Conservation (phyloP, 2,329 filamentous ascomycete species). For the Exophiala phaeomuriformis region DNA sequence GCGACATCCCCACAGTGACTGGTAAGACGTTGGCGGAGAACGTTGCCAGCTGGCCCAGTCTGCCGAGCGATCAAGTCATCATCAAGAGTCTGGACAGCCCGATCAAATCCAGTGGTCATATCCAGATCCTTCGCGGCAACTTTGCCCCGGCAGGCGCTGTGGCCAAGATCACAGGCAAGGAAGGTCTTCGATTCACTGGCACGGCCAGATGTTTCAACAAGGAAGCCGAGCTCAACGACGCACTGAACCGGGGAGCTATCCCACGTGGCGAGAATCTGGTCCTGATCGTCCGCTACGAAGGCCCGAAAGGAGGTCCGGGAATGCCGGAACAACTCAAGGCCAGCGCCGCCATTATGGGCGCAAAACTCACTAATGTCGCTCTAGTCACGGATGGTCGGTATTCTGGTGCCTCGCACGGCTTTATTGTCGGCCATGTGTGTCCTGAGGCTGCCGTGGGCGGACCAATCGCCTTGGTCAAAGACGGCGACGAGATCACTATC, state of each 20-base stretch:
- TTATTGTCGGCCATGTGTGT: slow-evolving; percentile 88
- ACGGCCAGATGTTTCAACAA: slow-evolving; percentile 80
- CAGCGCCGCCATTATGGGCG: slow-evolving; percentile 85
- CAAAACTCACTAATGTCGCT: slow-evolving; percentile 76
- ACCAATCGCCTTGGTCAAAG: slow-evolving; percentile 71
- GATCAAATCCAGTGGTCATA: slow-evolving; percentile 78
- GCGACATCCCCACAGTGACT: slow-evolving; percentile 71
- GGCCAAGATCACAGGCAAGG: slow-evolving; percentile 94
- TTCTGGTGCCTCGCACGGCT: slow-evolving; percentile 79
- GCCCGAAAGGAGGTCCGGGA: slow-evolving; percentile 83
- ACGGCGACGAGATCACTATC: slow-evolving; percentile 80
- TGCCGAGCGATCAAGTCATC: slow-evolving; percentile 72
- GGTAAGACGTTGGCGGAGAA: slow-evolving; percentile 79
- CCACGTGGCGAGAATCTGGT: slow-evolving; percentile 74
- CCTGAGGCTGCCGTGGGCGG: slow-evolving; percentile 86
- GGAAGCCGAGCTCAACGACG: slow-evolving; percentile 68
- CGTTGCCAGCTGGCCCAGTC: slow-evolving; percentile 65
- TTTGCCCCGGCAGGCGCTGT: slow-evolving; percentile 83
- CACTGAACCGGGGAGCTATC: slow-evolving; percentile 64
- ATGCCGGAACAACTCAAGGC: slow-evolving; percentile 95
- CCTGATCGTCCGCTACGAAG: slow-evolving; percentile 85
- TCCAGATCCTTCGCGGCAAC: slow-evolving; percentile 82
- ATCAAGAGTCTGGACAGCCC: slow-evolving; percentile 74
- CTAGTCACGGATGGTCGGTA: slow-evolving; percentile 90
- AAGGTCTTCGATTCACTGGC: slow-evolving; percentile 74